Conservation (phyloP, 2,329 filamentous ascomycete genomes). For the Fusarium brevicatenulatum region DNA sequence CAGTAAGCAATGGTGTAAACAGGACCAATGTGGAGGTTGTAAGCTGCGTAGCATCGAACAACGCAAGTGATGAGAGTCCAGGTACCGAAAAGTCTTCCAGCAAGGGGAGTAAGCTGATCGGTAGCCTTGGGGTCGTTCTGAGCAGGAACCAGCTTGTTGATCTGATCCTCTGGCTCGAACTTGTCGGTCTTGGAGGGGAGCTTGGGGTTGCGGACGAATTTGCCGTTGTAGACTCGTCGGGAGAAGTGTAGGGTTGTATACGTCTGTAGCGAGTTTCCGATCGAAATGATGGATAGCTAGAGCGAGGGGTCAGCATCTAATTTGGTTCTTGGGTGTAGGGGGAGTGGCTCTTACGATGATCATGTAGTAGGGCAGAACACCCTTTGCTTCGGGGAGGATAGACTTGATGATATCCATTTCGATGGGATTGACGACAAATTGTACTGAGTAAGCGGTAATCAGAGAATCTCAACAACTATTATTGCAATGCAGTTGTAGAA, state of each 20-base stretch:
- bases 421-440: neutral
- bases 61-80: constrained; percentile 85
- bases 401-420: constrained; percentile 58
- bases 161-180: constrained; percentile 63
- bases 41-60: constrained; percentile 84
- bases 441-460: neutral
- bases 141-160: constrained; percentile 61
- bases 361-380: constrained; percentile 69
- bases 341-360: constrained; percentile 57
- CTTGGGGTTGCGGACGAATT: constrained; percentile 63
- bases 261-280: constrained; percentile 86
- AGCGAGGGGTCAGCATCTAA: constrained; percentile 25
- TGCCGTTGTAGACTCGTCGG: constrained; percentile 83
- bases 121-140: constrained; percentile 58
- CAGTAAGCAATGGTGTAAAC: constrained; percentile 84
- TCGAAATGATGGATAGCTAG: constrained; percentile 83
- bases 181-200: constrained; percentile 54
- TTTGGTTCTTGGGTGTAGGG: neutral
- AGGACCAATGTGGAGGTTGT: constrained; percentile 76
- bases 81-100: constrained; percentile 83
- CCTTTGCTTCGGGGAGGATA: constrained; percentile 61
- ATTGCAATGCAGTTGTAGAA: neutral
- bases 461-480: constrained; percentile 18
- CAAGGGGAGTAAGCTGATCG: constrained; percentile 77
- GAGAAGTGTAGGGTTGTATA: constrained; percentile 84